These are phyloP conservation scores for Lyophyllum atratum DNA, from an alignment of 768 basidiomycete species.

Conservation along the genomic window DNA sequence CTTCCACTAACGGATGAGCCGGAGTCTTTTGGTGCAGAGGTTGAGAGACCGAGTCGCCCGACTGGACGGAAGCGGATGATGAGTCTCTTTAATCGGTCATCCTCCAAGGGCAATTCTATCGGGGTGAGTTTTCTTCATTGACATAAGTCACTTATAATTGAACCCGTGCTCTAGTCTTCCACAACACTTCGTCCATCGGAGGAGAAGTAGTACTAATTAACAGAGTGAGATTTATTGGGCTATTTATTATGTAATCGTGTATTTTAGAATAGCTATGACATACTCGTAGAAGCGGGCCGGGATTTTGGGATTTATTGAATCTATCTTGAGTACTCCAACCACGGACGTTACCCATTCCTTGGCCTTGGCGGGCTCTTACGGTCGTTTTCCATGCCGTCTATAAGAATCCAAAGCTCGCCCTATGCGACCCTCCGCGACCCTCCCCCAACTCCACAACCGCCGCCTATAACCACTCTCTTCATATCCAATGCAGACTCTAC, in stretches of 20 bases:
- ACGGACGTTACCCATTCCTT: neutral
- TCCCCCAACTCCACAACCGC: conserved; percentile 1
- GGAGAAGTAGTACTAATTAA: neutral
- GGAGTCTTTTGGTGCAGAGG: conserved; percentile 29
- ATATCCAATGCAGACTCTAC: conserved; percentile 9
- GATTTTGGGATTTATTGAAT: neutral
- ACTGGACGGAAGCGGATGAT: conserved; percentile 30
- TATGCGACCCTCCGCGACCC: conserved; percentile 29
- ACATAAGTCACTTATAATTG: neutral
- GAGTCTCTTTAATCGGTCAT: conserved; percentile 31
- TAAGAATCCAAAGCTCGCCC: conserved; percentile 42
- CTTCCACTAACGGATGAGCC: conserved; percentile 43
- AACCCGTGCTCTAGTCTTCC: conserved; percentile 4
- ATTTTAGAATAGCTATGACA: too few species aligned
- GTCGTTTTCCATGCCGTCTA: conserved; percentile 43
- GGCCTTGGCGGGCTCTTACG: neutral
- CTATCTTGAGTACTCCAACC: neutral
- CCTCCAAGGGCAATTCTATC: conserved; percentile 22
- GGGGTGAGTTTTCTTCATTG: conserved; percentile 13
- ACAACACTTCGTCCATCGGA: conserved; percentile 9
- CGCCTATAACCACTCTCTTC: conserved; percentile 17
- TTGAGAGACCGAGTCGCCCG: conserved; percentile 15
- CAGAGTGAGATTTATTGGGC: neutral
- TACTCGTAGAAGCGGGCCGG: too few species aligned
- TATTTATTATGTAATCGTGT: conserved; percentile 6